Percentiles rank a stretch among this genome's conserved stretches.
phyloP scores from a whole-genome alignment of 805 yeast genomes.

The Pichia deserticola region DNA sequence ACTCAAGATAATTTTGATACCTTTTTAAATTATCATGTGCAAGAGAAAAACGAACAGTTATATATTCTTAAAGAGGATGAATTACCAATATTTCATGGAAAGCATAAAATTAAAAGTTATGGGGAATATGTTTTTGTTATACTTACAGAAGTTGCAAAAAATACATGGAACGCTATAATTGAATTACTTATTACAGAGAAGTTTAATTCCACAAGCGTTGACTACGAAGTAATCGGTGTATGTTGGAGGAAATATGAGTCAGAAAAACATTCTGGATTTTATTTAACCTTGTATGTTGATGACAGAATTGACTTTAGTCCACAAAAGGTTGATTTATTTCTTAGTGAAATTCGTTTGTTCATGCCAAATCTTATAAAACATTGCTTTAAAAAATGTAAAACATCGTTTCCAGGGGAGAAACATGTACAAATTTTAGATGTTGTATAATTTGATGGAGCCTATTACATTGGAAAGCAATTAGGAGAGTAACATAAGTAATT shows the following conservation, averaged over 20 bases:
- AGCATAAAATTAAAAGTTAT: not conserved
- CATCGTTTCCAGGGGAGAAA: not conserved
- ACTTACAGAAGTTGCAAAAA: not conserved
- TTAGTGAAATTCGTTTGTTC: not conserved
- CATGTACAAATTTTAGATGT: not conserved
- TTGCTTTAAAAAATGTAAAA: slow-evolving; percentile 4
- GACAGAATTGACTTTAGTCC: not conserved
- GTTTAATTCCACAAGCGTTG: not conserved
- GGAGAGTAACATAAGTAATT: too few species aligned
- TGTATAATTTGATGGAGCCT: not conserved
- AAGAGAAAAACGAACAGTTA: slow-evolving; percentile 2
- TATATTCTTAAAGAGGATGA: slow-evolving; percentile 5
- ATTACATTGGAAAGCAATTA: too few species aligned
- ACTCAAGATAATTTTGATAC: not conserved
- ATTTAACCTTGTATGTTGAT: slow-evolving; percentile 5
- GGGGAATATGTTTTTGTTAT: slow-evolving; percentile 7
- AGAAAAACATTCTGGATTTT: not conserved
- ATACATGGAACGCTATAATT: slow-evolving; percentile 2
- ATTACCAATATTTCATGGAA: slow-evolving; percentile 4
- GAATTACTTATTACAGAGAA: not conserved
- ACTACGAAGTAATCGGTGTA: slow-evolving; percentile 1
- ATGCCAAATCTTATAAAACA: not conserved
- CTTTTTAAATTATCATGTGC: slow-evolving; percentile 7
- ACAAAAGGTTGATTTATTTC: not conserved
- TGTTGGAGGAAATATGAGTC: slow-evolving; percentile 5